These are phyloP conservation scores for Coffea eugenioides DNA, from an alignment of 257 asterid species.

Conservation along the genomic window DNA sequence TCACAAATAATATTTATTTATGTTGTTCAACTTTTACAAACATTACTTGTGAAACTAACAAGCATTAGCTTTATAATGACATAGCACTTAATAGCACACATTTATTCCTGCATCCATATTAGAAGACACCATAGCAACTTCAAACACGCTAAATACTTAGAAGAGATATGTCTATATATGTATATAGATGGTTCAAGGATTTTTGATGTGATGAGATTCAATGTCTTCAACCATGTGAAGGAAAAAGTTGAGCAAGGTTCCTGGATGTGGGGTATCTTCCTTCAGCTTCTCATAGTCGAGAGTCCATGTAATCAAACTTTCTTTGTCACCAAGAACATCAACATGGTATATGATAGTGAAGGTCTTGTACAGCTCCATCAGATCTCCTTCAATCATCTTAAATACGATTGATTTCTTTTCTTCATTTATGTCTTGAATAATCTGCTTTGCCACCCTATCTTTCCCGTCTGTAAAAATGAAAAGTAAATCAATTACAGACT, in stretches of 20 bases:
- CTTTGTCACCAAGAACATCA: constrained; percentile 29
- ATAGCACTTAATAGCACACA: not conserved
- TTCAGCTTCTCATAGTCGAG: constrained; percentile 39
- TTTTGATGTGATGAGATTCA: constrained; percentile 28
- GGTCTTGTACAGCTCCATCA: constrained; percentile 36
- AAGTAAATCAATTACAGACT: not conserved
- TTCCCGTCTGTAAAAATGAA: constrained; percentile 29
- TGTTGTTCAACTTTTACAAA: not conserved
- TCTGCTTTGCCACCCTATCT: constrained; percentile 31
- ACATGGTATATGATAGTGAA: constrained; percentile 26
- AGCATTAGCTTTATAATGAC: not conserved
- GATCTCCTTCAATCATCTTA: constrained; percentile 44
- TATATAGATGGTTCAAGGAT: not conserved
- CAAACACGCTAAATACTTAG: not conserved
- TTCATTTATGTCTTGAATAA: constrained; percentile 39
- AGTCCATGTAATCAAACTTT: constrained; percentile 37
- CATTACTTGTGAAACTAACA: not conserved
- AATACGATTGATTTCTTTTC: constrained; percentile 35
- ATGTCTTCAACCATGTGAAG: constrained; percentile 38
- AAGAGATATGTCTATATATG: not conserved
- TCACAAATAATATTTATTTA: not conserved
- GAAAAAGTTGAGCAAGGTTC: constrained; percentile 26
- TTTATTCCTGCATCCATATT: not conserved
- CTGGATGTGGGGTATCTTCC: constrained; percentile 33
- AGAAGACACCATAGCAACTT: not conserved